These are phyloP conservation scores for Rehmannia glutinosa DNA, from an alignment of 257 asterid species.

Conservation along the genomic window DNA sequence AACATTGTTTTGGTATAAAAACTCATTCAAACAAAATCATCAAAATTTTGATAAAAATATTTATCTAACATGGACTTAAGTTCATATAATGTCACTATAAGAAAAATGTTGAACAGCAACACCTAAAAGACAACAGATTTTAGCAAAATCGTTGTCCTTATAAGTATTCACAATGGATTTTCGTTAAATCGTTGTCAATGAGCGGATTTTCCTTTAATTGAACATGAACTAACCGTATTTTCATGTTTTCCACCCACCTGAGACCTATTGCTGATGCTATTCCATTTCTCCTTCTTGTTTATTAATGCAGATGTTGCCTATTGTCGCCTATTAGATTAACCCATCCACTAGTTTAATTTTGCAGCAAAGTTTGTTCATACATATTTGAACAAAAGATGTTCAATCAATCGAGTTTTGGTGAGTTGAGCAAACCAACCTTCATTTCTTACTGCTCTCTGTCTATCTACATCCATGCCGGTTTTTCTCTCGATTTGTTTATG, in stretches of 20 bases:
- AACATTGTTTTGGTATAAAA: no score
- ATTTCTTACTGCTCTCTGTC: constrained; percentile 10
- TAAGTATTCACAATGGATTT: no score
- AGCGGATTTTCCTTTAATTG: background rate
- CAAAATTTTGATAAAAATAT: no score
- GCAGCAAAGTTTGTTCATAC: constrained; percentile 99
- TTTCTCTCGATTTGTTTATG: background rate
- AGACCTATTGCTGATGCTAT: constrained; percentile 5
- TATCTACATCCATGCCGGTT: background rate
- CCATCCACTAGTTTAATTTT: constrained; percentile 95
- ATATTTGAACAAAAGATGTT: constrained; percentile 92
- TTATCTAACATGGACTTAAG: no score
- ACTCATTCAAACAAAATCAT: no score
- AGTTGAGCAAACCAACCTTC: constrained; percentile 33
- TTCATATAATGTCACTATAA: no score
- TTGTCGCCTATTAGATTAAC: constrained; percentile 73
- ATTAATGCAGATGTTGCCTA: constrained; percentile 82
- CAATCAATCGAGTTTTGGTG: constrained; percentile 89
- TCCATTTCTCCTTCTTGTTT: constrained; percentile 10
- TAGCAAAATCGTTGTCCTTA: no score
- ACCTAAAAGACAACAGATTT: no score
- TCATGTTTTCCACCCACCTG: background rate
- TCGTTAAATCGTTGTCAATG: no score
- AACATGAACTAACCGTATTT: background rate
- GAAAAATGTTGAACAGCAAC: no score